Evolutionary conservation across 352 stramenopile species (phyloP).

Genomic region (Globisporangium radiosum): DNA sequence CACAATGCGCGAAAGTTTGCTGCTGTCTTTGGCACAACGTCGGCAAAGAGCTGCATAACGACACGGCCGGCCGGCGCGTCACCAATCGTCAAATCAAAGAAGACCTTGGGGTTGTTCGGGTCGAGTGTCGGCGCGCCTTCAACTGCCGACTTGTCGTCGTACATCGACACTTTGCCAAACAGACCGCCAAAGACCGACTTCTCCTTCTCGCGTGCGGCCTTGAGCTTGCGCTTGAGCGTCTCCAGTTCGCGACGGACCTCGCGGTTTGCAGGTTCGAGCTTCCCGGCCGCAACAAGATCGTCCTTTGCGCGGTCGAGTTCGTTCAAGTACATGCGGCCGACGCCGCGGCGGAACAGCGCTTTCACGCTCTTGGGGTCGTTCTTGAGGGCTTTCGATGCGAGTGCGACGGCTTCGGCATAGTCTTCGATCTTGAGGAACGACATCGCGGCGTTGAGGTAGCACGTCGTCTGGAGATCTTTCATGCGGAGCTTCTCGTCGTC

Average conservation of each 20-base stretch:
- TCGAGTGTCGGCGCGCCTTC: conserved; percentile 51
- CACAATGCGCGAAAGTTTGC: conserved; percentile 99
- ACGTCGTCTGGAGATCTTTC: conserved; percentile 87
- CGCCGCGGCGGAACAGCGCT: conserved; percentile 78
- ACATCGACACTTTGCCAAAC: conserved; percentile 96
- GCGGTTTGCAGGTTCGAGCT: conserved; percentile 75
- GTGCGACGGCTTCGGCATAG: conserved; percentile 83
- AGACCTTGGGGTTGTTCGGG: conserved; percentile 95
- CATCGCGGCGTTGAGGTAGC: conserved; percentile 92
- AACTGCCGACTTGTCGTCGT: conserved; percentile 94
- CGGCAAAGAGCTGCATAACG: conserved; percentile 95
- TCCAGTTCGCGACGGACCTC: conserved; percentile 77
- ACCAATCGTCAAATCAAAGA: conserved; percentile 96
- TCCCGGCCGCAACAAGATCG: conserved; percentile 75
- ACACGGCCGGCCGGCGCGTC: conserved; percentile 84
- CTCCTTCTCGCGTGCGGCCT: conserved; percentile 92
- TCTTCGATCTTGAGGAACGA: conserved; percentile 91
- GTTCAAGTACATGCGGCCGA: conserved; percentile 79
- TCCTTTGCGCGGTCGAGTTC: conserved; percentile 85
- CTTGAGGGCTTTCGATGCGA: conserved; percentile 75
- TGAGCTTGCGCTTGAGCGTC: conserved; percentile 78
- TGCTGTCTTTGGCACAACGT: conserved; percentile 95
- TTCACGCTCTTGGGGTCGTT: conserved; percentile 82
- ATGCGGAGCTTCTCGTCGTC: conserved; percentile 81
- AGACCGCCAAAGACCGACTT: conserved; percentile 95